Evolutionary conservation across 1,139 yeast species (phyloP).

Genomic region (Schizosaccharomyces versatilis): DNA sequence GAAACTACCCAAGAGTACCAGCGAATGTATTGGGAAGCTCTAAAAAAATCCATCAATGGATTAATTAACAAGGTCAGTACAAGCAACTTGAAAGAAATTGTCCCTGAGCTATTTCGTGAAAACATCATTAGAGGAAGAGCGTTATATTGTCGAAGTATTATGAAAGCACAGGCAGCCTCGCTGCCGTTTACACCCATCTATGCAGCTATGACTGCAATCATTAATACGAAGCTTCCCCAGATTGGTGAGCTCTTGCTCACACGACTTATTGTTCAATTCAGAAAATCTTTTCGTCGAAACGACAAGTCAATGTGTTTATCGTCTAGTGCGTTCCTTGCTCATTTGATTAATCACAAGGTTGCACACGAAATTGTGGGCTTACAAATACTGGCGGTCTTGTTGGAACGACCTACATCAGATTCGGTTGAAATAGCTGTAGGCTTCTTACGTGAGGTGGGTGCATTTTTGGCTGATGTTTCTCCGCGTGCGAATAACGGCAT

Average conservation of each 20-base stretch:
- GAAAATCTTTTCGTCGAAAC: slow-evolving; percentile 30
- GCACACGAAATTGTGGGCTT: slow-evolving; percentile 40
- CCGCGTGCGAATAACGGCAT: slow-evolving; percentile 29
- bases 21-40: slow-evolving; percentile 31
- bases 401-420: slow-evolving; percentile 32
- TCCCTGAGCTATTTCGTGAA: slow-evolving; percentile 28
- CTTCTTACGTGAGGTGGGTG: slow-evolving; percentile 27
- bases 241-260: slow-evolving; percentile 38
- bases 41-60: slow-evolving; percentile 29
- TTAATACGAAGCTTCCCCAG: slow-evolving; percentile 49
- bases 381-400: slow-evolving; percentile 39
- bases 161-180: slow-evolving; percentile 32
- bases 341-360: slow-evolving; percentile 43
- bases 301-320: slow-evolving; percentile 27
- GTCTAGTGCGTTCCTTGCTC: slow-evolving; percentile 33
- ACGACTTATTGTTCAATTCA: slow-evolving; percentile 38
- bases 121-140: slow-evolving; percentile 45
- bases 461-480: slow-evolving; percentile 24
- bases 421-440: slow-evolving; percentile 29
- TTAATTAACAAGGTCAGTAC: slow-evolving; percentile 27
- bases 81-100: slow-evolving; percentile 28
- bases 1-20: slow-evolving; percentile 25
- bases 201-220: slow-evolving; percentile 35
- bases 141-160: slow-evolving; percentile 31
- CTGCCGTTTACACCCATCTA: slow-evolving; percentile 27